Evolutionary conservation across 169 alveolate species (phyloP), one percentile per base, ranked within the genome.

Genomic region (Eimeria necatrix): DNA sequence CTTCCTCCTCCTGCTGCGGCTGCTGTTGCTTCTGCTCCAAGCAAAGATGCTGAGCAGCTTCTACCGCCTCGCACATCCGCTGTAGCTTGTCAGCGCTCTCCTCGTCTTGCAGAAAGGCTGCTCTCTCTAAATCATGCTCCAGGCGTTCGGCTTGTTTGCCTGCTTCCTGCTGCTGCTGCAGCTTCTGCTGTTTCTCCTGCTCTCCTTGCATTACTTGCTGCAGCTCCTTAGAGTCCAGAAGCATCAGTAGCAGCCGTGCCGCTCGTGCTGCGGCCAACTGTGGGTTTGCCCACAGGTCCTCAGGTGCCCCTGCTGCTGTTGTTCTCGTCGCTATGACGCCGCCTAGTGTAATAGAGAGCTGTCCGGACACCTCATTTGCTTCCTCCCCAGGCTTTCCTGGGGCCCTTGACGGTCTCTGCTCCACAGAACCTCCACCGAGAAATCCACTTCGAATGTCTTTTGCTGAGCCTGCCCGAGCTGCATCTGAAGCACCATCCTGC

Each of bases 11-110:
- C 18, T 8, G 26, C 61, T 76, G 87, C 87, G 18, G 32, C 61
- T 76, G 64, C 87, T 76, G 87, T 60, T 76, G 64, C 87, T 46
- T 56, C 87, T 20, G 61, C 87, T 76, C 61, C 61, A 18, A 56
- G 41, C 41, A 32, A 32, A 32, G 41, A 32, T 32, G 41, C 32
- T 76, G 61, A 20, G 74, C 74, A 20, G 74, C 74, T 18, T 61
- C 74, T 0, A 61, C n/a, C 24, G 14, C 74, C 22, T 20, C 18
- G 22, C 22, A 61, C 74, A 61, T 61, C 18, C 22, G 18, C 24
- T 18, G 74, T 18, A 61, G 41, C 7, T 7, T 26, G 9, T 61
- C 74, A 20, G 74, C 18, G 41, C 74, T 26, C n/a, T 8, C 74
- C n/a, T 20, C 26, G 9, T 6, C 74, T 61, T 61, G 74, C 74